Conservation (phyloP, 768 basidiomycete genomes). For the Trametes gibbosa region DNA sequence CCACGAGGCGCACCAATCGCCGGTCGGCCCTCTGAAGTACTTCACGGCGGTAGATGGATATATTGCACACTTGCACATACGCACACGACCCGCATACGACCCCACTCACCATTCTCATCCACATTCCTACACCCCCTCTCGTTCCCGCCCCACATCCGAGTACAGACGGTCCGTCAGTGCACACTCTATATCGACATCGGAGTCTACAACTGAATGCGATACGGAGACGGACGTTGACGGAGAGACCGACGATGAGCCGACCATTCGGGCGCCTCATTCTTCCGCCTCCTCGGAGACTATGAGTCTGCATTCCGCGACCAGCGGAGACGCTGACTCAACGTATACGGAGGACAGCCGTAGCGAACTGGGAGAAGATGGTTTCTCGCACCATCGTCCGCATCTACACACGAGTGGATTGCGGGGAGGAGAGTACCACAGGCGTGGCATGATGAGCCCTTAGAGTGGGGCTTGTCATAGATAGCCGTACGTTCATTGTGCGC, state of each 20-base stretch:
- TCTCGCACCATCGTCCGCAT: not conserved
- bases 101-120: not conserved
- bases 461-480: not conserved
- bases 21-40: conserved; percentile 40
- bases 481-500: not conserved
- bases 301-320: conserved; percentile 30
- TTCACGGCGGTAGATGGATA: conserved; percentile 59
- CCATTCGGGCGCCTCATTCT: conserved; percentile 57
- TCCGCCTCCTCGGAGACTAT: conserved; percentile 36
- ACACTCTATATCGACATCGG: conserved; percentile 21
- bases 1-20: conserved; percentile 20
- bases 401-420: not conserved
- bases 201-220: conserved; percentile 34
- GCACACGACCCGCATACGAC: conserved; percentile 3
- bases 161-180: conserved; percentile 21
- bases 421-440: conserved; percentile 9
- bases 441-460: conserved; percentile 13
- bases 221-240: conserved; percentile 51
- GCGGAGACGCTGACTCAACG: conserved; percentile 32
- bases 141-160: conserved; percentile 16
- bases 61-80: conserved; percentile 36
- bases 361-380: conserved; percentile 11
- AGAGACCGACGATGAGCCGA: conserved; percentile 79
- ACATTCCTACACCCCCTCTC: conserved; percentile 17
- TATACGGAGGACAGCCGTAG: conserved; percentile 29